Conservation (phyloP, 208 protist species). For the Angomonas deanei region DNA sequence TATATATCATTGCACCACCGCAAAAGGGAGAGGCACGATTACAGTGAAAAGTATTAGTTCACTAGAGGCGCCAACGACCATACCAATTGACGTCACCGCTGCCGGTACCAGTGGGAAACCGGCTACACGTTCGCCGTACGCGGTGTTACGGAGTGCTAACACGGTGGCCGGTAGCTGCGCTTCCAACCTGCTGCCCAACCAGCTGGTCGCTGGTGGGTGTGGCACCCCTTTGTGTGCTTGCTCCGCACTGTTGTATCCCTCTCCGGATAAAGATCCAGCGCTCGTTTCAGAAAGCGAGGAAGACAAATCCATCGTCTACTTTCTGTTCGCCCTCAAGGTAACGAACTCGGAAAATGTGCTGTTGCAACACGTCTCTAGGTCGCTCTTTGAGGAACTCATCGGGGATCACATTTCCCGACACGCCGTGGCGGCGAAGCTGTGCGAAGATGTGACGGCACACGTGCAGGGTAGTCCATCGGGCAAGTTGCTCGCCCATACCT, state of each 20-base stretch:
- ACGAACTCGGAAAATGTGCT: slow-evolving; percentile 31
- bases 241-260: slow-evolving; percentile 22
- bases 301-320: slow-evolving; percentile 36
- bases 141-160: slow-evolving; percentile 46
- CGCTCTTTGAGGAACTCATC: slow-evolving; percentile 24
- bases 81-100: neutral
- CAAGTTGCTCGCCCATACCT: slow-evolving; percentile 33
- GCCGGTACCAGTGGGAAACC: slow-evolving; percentile 6
- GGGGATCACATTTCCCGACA: slow-evolving; percentile 10
- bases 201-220: slow-evolving; percentile 7
- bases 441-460: slow-evolving; percentile 13
- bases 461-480: slow-evolving; percentile 1
- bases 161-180: slow-evolving; percentile 30
- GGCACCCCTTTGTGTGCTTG: slow-evolving; percentile 30
- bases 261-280: neutral
- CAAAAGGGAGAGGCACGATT: neutral
- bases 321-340: slow-evolving; percentile 63
- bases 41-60: slow-evolving; percentile 18
- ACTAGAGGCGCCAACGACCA: slow-evolving; percentile 16
- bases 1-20: slow-evolving; percentile 7
- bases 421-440: slow-evolving; percentile 23
- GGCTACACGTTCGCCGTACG: slow-evolving; percentile 50
- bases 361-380: slow-evolving; percentile 10
- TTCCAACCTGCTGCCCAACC: slow-evolving; percentile 18
- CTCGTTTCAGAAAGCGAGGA: slow-evolving; percentile 14